Evolutionary conservation across 345 rosid genomes (phyloP).

Genomic region (Luvunga scandens): DNA sequence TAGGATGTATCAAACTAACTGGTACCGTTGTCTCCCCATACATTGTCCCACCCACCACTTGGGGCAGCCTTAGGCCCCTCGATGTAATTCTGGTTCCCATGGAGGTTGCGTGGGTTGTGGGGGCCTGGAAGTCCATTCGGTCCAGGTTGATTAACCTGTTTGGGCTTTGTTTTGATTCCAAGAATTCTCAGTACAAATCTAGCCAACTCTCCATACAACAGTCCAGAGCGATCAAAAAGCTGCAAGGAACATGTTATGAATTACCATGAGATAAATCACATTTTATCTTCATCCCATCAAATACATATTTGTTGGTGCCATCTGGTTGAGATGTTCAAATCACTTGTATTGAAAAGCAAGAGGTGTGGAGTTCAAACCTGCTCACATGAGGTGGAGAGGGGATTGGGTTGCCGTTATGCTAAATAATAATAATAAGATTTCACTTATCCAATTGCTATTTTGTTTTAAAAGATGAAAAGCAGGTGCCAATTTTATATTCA

Average conservation of each 20-base stretch:
- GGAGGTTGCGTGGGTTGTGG: constrained; percentile 40
- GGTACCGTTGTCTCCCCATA: constrained; percentile 56
- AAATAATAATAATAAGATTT: no score
- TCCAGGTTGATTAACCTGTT: constrained; percentile 62
- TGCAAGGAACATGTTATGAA: constrained; percentile 31
- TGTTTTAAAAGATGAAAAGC: background rate
- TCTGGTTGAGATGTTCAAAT: no score
- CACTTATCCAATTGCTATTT: background rate
- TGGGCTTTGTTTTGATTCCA: constrained; percentile 73
- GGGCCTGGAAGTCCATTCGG: constrained; percentile 65
- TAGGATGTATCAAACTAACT: constrained; percentile 16
- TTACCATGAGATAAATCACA: constrained; percentile 1
- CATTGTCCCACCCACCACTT: constrained; percentile 82
- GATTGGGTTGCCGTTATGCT: no score
- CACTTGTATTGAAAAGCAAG: no score
- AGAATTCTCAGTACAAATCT: constrained; percentile 83
- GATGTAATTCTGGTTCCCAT: constrained; percentile 54
- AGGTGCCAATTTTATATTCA: background rate
- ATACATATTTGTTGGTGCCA: no score
- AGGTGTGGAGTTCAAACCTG: no score
- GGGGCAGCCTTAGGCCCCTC: constrained; percentile 83
- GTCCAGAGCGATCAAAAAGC: constrained; percentile 89
- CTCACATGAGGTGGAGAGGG: no score
- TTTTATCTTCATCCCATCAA: background rate
- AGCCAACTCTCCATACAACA: constrained; percentile 92